Conservation (phyloP, 768 basidiomycete species). For the Exsudoporus frostii region DNA sequence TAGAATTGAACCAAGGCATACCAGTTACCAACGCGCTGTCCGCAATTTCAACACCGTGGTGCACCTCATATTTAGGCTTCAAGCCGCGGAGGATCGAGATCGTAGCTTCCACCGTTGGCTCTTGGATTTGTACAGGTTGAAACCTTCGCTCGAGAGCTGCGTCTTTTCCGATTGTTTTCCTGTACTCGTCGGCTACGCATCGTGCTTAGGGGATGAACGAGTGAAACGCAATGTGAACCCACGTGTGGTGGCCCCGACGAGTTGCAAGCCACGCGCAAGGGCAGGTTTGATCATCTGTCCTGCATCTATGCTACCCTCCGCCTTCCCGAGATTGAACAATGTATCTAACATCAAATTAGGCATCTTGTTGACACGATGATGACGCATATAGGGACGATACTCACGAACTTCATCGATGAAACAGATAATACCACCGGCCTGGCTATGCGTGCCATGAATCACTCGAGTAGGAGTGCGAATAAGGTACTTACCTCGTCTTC, state of each 20-base stretch:
- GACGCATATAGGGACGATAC: constrained; percentile 30
- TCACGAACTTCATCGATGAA: constrained; percentile 94
- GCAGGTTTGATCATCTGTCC: constrained; percentile 94
- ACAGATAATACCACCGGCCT: constrained; percentile 79
- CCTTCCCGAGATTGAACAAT: constrained; percentile 84
- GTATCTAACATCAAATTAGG: constrained; percentile 44
- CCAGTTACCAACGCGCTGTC: constrained; percentile 87
- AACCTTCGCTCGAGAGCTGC: constrained; percentile 89
- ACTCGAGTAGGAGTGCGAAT: constrained; percentile 27
- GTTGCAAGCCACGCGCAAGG: constrained; percentile 79
- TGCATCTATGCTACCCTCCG: constrained; percentile 89
- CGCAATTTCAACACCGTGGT: constrained; percentile 90
- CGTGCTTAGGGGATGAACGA: neutral
- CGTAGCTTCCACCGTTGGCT: constrained; percentile 81
- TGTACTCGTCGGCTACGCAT: constrained; percentile 68
- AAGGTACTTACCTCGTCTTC: constrained; percentile 59
- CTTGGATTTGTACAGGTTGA: constrained; percentile 85
- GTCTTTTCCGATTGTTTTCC: constrained; percentile 89
- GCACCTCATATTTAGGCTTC: constrained; percentile 82
- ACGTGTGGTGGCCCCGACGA: constrained; percentile 91
- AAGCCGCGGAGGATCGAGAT: constrained; percentile 86
- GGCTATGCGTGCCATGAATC: constrained; percentile 8
- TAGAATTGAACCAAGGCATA: constrained; percentile 24
- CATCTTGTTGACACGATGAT: neutral
- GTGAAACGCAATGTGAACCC: constrained; percentile 25